Base-by-base conservation (phyloP, 2,329 filamentous ascomycete genomes). In the Calonectria ilicicola region DNA sequence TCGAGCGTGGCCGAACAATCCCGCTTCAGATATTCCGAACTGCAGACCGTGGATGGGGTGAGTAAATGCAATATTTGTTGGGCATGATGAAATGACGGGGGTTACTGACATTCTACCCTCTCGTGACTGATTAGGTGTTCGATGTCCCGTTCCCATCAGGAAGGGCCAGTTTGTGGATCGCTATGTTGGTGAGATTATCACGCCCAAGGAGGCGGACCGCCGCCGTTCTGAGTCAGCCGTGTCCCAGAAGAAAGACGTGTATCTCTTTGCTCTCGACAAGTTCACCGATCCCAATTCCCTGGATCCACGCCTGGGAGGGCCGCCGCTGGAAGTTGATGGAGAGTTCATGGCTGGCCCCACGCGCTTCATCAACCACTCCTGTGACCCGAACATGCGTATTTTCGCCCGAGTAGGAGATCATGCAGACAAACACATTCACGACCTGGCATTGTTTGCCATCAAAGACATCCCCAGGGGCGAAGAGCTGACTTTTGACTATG, bases 301-400 rank as follows among this genome's bases (percentile, higher is more conserved):
- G 12, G 90, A 93, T 72, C 84, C 86, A n/a, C 85, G 90, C 1
- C 86, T 93, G 0, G 85, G 87, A 4, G 89, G 87, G 0, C 84
- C 88, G 7, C 87, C 91, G 19, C 83, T 93, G 5, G 91, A 92
- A 75, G 89, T 92, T 0, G 91, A 92, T 69, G 95, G 95, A 14
- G 92, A 96, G 81, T 93, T 93, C 81, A 91, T 93, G 86, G 94
- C 94, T 1, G 94, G 94, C 0, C 93, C 94, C 0, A 94, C 93
- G 0, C 90, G 94, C 3, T 97, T 96, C 82, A 93, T 96, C 81
- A 97, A 97, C 78, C 94, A 97, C 81, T 93, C 91, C 2, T 96
- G 94, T 81, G 90, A 94, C 5, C 94, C 94, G 0, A 96, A 96
- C 79, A 89, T 95, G 79, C 88, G 93, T 17, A 94, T 95, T 72